phyloP scores from a whole-genome alignment of 2,329 filamentous ascomycete species.

The Nectriaceae sp. region DNA sequence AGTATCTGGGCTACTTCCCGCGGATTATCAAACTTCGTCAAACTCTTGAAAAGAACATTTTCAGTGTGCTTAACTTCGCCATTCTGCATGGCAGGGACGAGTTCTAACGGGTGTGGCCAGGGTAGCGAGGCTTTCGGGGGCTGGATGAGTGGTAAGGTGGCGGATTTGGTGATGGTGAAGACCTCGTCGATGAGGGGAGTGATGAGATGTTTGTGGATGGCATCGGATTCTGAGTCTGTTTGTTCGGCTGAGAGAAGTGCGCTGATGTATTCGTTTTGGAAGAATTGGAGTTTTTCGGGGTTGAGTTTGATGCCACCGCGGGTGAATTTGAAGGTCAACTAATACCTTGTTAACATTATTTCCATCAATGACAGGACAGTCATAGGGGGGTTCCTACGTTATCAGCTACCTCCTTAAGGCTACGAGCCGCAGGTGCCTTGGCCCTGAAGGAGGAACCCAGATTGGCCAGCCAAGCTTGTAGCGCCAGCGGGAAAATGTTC shows the following conservation, averaged over 20 bases:
- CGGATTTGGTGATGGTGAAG: constrained; percentile 21
- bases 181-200: constrained; percentile 29
- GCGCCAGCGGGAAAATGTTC: constrained; percentile 49
- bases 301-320: constrained; percentile 86
- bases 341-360: constrained; percentile 23
- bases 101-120: constrained; percentile 27
- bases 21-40: constrained; percentile 22
- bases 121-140: constrained; percentile 19
- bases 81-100: constrained; percentile 28
- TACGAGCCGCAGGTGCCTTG: constrained; percentile 36
- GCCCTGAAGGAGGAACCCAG: constrained; percentile 47
- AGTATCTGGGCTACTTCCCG: constrained; percentile 31
- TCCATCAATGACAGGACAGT: neutral
- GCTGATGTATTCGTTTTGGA: constrained; percentile 68
- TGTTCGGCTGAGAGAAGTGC: constrained; percentile 32
- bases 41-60: constrained; percentile 19
- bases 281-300: constrained; percentile 75
- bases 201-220: constrained; percentile 19
- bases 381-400: constrained; percentile 50
- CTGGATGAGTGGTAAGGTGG: constrained; percentile 12
- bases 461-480: constrained; percentile 81
- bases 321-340: constrained; percentile 87
- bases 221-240: constrained; percentile 19
- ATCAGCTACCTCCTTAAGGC: constrained; percentile 68
- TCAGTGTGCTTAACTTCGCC: constrained; percentile 23